Evolutionary conservation across 352 stramenopile genomes (phyloP), one percentile per base, ranked within the genome.

Genomic region (Blastocystis sp.): DNA sequence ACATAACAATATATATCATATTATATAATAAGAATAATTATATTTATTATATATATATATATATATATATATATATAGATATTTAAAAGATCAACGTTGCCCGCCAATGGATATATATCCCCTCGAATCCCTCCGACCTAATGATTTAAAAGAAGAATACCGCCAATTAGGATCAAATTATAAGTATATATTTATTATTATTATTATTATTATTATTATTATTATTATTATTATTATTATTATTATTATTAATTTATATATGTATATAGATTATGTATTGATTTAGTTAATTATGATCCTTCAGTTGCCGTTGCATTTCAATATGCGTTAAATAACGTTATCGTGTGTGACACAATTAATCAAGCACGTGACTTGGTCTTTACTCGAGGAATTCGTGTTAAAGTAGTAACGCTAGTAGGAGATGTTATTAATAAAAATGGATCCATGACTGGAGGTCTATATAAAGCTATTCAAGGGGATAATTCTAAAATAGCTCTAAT

Each of bases 401-500:
- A 71, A 42, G 64, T 70, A 1, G 82, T 91, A 24, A 95, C 88
- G 1, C 64, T 95, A 10, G 80, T 80, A 31, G 90, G 90, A 18
- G 86, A 88, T 69, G 82, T 95, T 39, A 91, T 97, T 45, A 90
- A 75, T 67, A 95, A 94, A 68, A 91, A 89, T 34, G 90, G 88
- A 42, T 93, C 87, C 67, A 97, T 96, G 86, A 97, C 85, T 0
- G 90, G 88, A 37, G 90, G 88, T n/a, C n/a, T n/a, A n/a, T n/a
- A n/a, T n/a, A n/a, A n/a, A n/a, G n/a, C n/a, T n/a, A n/a, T n/a
- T n/a, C n/a, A n/a, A n/a, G n/a, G n/a, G n/a, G n/a, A n/a, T n/a
- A n/a, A n/a, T n/a, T n/a, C n/a, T n/a, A n/a, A n/a, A n/a, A n/a
- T n/a, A n/a, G n/a, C n/a, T n/a, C n/a, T n/a, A n/a, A n/a, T n/a